Evolutionary conservation across 352 stramenopile genomes (phyloP), one percentile per base, ranked within the genome.

Genomic region (Phytophthora rubi): DNA sequence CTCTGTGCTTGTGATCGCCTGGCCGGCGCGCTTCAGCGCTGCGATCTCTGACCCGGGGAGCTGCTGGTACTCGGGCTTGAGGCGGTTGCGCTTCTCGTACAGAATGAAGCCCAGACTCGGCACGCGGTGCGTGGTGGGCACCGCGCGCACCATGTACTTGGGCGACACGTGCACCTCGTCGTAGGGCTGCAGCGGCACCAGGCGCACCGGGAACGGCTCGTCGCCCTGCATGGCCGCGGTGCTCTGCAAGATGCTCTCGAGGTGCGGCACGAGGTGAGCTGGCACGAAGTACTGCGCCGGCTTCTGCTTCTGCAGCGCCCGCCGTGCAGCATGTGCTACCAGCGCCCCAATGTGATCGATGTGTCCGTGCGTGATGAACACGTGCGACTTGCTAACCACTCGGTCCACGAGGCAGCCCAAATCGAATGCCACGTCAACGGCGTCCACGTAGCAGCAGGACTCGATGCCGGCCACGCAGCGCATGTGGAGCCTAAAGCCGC

Each of bases 311-410:
- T 82, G 69, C 47, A 96, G 70, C 7, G 67, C 66, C 35, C 88
- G 80, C 30, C 82, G 85, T 13, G 79, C 84, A 15, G 87, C 88
- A 70, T 96, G 88, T 0, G 70, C 60, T 39, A 83, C 77, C 35
- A 96, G 68, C 0, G 81, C 82, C 5, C 78, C 68, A 59, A 97
- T 86, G 77, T 97, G 90, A 71, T 97, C 90, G 12, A 87, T 65
- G 76, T 97, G 90, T 51, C 90, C 90, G 55, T 97, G 90, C 23
- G 90, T 94, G 70, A 97, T 90, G 74, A 97, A 96, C 18, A 97
- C 80, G 59, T 94, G 75, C 16, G 79, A 77, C 69, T 93, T 94
- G 66, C 52, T 83, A 23, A 72, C 76, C 28, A 82, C 76, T 13
- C 75, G 75, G 10, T 70, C 72, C 28, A 83, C 71, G 53, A 83